phyloP scores from a whole-genome alignment of 208 protist species.

The Trypanosoma melophagium region DNA sequence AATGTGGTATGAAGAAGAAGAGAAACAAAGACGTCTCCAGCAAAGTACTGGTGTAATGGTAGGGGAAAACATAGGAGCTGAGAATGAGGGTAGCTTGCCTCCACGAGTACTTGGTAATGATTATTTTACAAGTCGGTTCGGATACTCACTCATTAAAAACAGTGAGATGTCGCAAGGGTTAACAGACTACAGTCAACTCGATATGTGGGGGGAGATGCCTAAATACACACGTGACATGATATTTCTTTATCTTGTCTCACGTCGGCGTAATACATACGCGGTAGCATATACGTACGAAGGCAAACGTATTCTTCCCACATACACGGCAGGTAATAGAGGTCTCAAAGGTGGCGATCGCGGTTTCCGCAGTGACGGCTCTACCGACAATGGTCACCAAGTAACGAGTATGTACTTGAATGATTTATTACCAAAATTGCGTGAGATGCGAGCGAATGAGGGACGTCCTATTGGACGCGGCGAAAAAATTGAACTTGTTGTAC shows the following conservation, averaged over 20 bases:
- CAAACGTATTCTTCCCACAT: constrained; percentile 70
- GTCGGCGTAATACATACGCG: constrained; percentile 87
- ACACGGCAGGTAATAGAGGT: constrained; percentile 85
- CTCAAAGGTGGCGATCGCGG: constrained; percentile 86
- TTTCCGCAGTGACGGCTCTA: constrained; percentile 80
- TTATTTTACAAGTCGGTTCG: constrained; percentile 80
- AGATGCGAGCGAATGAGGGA: constrained; percentile 51
- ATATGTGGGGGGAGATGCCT: constrained; percentile 89
- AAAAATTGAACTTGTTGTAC: constrained; percentile 88
- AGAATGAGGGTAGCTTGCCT: constrained; percentile 30
- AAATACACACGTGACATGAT: constrained; percentile 83
- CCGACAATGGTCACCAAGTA: constrained; percentile 87
- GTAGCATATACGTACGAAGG: constrained; percentile 87
- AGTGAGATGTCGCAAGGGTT: constrained; percentile 31
- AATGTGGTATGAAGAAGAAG: constrained; percentile 74
- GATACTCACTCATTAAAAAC: constrained; percentile 75
- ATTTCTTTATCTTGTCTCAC: constrained; percentile 85
- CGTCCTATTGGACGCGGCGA: constrained; percentile 55
- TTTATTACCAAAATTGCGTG: constrained; percentile 73
- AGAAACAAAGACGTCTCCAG: constrained; percentile 15
- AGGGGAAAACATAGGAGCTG: background rate
- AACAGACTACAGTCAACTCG: constrained; percentile 73
- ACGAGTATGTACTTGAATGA: constrained; percentile 88
- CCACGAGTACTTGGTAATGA: constrained; percentile 69
- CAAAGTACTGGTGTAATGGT: background rate